phyloP scores from a whole-genome alignment of 805 yeast genomes.

The Tetrapisispora namnaoensis region DNA sequence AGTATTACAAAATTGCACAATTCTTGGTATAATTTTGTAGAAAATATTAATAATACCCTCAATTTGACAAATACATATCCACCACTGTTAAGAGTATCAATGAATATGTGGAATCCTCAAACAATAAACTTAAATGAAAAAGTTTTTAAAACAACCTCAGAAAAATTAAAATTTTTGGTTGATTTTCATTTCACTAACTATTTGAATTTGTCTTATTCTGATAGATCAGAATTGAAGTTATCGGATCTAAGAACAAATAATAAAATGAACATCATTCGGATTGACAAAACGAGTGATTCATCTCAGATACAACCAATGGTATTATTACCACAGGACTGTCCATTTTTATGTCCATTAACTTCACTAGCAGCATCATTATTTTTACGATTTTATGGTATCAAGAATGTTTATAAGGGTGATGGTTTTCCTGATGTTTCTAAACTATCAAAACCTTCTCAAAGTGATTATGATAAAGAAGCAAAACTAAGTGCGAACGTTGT shows the following conservation, averaged over 20 bases:
- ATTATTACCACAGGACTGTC: constrained; percentile 16
- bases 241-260: constrained; percentile 8
- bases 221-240: constrained; percentile 19
- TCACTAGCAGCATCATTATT: constrained; percentile 23
- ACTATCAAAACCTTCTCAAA: constrained; percentile 1
- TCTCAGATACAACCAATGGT: constrained; percentile 9
- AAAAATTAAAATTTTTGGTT: constrained; percentile 21
- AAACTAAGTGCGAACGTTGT: constrained; percentile 1
- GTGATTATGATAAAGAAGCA: background rate
- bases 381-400: constrained; percentile 25
- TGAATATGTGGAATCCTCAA: constrained; percentile 24
- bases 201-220: constrained; percentile 15
- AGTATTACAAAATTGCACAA: constrained; percentile 12
- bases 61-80: constrained; percentile 2
- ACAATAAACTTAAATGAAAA: constrained; percentile 17
- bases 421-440: constrained; percentile 23
- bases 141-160: constrained; percentile 21
- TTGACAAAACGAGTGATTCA: constrained; percentile 2
- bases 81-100: constrained; percentile 17
- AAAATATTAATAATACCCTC: background rate
- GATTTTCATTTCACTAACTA: constrained; percentile 25
- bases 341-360: constrained; percentile 24
- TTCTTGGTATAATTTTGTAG: constrained; percentile 5
- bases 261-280: constrained; percentile 2
- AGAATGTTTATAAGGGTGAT: constrained; percentile 18